A percentile compares a stretch with the other conserved stretches of the same genome.
Evolutionary conservation across 2,329 filamentous ascomycete genomes (phyloP).

Genomic region (Hypoxylon sp.): DNA sequence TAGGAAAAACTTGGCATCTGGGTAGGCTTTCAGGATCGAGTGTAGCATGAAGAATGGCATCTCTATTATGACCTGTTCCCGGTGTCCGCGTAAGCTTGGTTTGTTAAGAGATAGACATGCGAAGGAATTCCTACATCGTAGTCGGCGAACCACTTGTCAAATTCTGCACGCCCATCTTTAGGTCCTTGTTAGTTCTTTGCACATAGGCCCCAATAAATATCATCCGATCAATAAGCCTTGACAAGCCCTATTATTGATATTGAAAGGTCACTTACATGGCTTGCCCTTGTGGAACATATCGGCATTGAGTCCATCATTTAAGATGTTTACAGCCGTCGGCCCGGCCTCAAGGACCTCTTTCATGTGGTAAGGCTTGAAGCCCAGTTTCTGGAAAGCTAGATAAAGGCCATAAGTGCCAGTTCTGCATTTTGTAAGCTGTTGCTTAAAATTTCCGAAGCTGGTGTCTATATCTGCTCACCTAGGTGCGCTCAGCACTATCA

Average conservation of each 20-base stretch:
- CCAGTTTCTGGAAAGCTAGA: constrained; percentile 54
- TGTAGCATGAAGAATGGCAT: constrained; percentile 55
- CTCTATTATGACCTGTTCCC: constrained; percentile 49
- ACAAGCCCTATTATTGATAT: not conserved
- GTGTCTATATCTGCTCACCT: constrained; percentile 49
- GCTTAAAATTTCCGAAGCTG: not conserved
- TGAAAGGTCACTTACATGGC: constrained; percentile 49
- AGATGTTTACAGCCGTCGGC: constrained; percentile 46
- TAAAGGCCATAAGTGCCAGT: constrained; percentile 57
- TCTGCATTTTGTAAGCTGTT: constrained; percentile 44
- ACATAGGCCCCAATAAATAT: not conserved
- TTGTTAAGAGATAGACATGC: not conserved
- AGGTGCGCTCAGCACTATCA: constrained; percentile 58
- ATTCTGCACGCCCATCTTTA: constrained; percentile 55
- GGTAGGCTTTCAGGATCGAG: constrained; percentile 53
- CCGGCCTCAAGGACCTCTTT: constrained; percentile 51
- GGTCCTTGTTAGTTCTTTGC: constrained; percentile 10
- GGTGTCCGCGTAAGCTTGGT: not conserved
- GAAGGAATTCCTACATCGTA: constrained; percentile 54
- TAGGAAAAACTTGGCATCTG: constrained; percentile 57
- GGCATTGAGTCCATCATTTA: constrained; percentile 53
- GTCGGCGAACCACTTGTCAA: constrained; percentile 59
- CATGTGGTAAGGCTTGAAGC: constrained; percentile 58
- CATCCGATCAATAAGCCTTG: not conserved
- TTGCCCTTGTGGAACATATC: constrained; percentile 50